Percentiles rank a stretch among this genome's conserved stretches.
Evolutionary conservation across 192 early-diverging fungal species (phyloP).

Genomic region (Coemansia sp.): DNA sequence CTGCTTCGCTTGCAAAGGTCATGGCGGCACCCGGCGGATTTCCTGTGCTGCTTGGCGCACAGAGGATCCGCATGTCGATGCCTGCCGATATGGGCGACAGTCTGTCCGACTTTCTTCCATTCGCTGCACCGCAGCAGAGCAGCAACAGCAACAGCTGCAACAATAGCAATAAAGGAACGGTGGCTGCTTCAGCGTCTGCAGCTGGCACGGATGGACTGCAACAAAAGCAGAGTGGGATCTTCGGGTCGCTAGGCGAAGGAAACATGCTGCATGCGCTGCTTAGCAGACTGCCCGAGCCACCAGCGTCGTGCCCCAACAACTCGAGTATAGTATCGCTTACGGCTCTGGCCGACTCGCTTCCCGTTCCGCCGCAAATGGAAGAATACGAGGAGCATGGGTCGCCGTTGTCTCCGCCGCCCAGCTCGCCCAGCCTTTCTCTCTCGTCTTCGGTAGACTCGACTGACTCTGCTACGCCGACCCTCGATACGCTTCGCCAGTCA

Average conservation of each 20-base stretch:
- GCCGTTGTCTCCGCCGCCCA: constrained; percentile 6
- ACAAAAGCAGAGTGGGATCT: not conserved
- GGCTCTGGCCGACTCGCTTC: constrained; percentile 39
- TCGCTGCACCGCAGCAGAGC: not conserved
- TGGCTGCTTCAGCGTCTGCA: not conserved
- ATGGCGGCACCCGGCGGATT: not conserved
- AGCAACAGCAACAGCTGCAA: not conserved
- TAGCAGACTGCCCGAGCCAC: constrained; percentile 47
- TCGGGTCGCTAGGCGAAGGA: constrained; percentile 7
- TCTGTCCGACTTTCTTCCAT: not conserved
- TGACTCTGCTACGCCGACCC: not conserved
- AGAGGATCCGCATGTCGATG: constrained; percentile 29
- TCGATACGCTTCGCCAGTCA: not conserved
- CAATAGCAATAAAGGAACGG: not conserved
- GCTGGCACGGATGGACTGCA: not conserved
- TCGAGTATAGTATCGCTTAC: constrained; percentile 5
- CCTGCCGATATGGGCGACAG: constrained; percentile 28
- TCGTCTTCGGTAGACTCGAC: constrained; percentile 2
- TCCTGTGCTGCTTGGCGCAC: constrained; percentile 1
- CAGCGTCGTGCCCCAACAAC: constrained; percentile 13
- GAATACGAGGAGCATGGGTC: not conserved
- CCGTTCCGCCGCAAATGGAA: constrained; percentile 16
- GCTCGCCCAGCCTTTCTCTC: constrained; percentile 16
- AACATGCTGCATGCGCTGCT: constrained; percentile 47
- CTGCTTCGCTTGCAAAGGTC: not conserved